Conservation (phyloP, 768 basidiomycete genomes). For the Pleurotus salmoneostramineus region DNA sequence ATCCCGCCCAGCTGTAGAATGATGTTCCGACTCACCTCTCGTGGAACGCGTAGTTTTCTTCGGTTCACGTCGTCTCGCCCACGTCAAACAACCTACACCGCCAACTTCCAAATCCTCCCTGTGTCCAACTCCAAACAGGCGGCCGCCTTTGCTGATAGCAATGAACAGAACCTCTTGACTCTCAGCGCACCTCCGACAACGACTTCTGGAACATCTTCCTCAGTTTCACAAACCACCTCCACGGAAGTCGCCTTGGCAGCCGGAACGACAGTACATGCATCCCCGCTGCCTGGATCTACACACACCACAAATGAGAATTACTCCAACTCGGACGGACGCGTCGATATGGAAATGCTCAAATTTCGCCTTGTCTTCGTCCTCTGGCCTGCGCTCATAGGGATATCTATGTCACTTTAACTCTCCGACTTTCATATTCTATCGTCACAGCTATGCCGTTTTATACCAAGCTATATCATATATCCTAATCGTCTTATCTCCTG, state of each 20-base stretch:
- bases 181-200: neutral
- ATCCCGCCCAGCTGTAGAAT: neutral
- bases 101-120: slow-evolving; percentile 34
- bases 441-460: too few species aligned
- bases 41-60: slow-evolving; percentile 23
- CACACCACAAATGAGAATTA: slow-evolving; percentile 7
- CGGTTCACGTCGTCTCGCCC: slow-evolving; percentile 26
- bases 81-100: slow-evolving; percentile 38
- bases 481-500: too few species aligned
- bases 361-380: slow-evolving; percentile 47
- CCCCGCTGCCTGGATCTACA: slow-evolving; percentile 6
- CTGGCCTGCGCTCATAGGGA: slow-evolving; percentile 54
- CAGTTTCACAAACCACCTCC: neutral
- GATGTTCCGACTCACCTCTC: neutral
- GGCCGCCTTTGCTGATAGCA: neutral
- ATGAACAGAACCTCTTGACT: neutral
- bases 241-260: neutral
- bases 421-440: neutral
- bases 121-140: neutral
- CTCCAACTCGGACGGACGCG: slow-evolving; percentile 11
- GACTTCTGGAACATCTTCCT: slow-evolving; percentile 1
- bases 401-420: slow-evolving; percentile 48
- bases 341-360: slow-evolving; percentile 32
- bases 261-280: slow-evolving; percentile 11
- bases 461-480: too few species aligned